phyloP scores from a whole-genome alignment of 768 basidiomycete genomes.

The Mrakia gelida region DNA sequence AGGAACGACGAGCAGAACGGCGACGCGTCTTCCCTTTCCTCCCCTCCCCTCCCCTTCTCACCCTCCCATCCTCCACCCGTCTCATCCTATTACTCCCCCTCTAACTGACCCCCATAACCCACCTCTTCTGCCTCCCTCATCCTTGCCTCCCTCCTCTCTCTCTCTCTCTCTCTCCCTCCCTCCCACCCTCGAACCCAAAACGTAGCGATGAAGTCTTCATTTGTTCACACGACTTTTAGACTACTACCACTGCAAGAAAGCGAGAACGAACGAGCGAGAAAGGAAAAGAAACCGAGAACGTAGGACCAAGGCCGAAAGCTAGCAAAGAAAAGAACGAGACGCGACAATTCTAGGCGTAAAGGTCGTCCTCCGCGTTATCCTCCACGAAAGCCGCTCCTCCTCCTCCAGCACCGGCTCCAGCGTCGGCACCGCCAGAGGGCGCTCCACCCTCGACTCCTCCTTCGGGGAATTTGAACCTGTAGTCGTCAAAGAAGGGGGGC shows the following conservation, averaged over 20 bases:
- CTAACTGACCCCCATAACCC: too few species aligned
- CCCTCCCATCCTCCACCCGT: too few species aligned
- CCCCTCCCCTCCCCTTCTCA: not conserved
- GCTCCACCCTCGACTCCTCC: conserved; percentile 45
- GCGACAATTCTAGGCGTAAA: conserved; percentile 24
- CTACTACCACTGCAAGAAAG: too few species aligned
- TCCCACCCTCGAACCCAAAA: too few species aligned
- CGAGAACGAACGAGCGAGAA: too few species aligned
- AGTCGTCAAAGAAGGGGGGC: too few species aligned
- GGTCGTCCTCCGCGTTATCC: conserved; percentile 30
- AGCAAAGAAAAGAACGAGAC: not conserved
- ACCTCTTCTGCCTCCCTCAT: too few species aligned
- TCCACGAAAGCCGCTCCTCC: conserved; percentile 36
- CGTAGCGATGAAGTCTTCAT: too few species aligned
- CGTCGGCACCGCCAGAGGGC: conserved; percentile 32
- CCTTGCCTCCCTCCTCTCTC: too few species aligned
- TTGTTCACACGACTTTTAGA: too few species aligned
- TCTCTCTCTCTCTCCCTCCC: not conserved
- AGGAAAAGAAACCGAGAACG: not conserved
- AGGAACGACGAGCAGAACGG: not conserved
- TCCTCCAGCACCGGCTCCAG: conserved; percentile 24
- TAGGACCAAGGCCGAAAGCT: not conserved
- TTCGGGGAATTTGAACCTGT: conserved; percentile 99
- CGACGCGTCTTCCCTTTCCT: not conserved
- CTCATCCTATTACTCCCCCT: too few species aligned